Percentiles rank a stretch among this genome's conserved stretches.
Conservation (phyloP, 148 eudicot genomes). For the Cornus controversa region DNA sequence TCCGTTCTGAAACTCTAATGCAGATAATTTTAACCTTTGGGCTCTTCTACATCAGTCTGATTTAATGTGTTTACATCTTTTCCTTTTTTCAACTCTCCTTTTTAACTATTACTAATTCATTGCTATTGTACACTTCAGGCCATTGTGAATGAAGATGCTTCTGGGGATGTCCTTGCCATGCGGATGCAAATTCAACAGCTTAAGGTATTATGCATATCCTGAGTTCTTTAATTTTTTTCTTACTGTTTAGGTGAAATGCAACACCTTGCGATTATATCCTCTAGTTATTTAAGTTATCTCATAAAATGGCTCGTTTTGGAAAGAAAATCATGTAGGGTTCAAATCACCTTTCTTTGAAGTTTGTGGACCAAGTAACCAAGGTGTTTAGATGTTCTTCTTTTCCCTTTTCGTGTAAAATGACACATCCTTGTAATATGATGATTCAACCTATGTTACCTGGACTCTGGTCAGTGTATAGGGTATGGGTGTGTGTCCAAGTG, state of each 20-base stretch:
- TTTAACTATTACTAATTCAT: not conserved
- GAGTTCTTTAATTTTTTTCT: not conserved
- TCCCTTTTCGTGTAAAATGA: not conserved
- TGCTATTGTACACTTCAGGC: constrained; percentile 46
- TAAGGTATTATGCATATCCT: constrained; percentile 51
- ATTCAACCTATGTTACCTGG: too few species aligned
- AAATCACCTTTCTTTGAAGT: not conserved
- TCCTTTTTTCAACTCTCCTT: too few species aligned
- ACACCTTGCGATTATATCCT: not conserved
- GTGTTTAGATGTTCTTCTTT: not conserved
- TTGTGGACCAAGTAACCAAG: not conserved
- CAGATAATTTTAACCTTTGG: not conserved
- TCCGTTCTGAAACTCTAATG: not conserved
- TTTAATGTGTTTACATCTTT: not conserved
- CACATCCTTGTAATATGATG: not conserved
- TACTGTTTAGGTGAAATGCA: not conserved
- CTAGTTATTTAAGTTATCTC: not conserved
- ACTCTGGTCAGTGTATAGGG: too few species aligned
- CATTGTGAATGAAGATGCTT: constrained; percentile 96
- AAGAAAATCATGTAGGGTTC: not conserved
- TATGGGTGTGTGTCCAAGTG: too few species aligned
- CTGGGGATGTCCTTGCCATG: constrained; percentile 98
- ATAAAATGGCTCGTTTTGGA: not conserved
- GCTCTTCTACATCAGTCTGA: not conserved
- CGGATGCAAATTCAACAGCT: constrained; percentile 90